Conservation (phyloP, 257 asterid species). For the Echium plantagineum region DNA sequence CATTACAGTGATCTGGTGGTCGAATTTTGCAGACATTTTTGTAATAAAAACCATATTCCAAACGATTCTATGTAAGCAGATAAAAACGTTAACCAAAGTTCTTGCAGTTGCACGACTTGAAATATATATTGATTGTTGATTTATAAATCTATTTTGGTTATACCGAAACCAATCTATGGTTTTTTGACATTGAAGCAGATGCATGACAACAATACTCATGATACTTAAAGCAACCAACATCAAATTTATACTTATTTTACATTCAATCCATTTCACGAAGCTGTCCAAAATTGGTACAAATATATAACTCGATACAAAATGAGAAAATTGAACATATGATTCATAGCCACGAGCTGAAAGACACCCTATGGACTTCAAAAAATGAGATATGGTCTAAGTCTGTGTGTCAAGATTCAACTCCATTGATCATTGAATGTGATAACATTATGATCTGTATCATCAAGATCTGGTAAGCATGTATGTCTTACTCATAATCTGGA, state of each 20-base stretch:
- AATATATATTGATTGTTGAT: too few species aligned
- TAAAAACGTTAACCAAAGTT: not conserved
- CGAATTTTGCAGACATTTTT: too few species aligned
- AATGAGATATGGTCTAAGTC: not conserved
- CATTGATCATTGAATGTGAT: too few species aligned
- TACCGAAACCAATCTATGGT: too few species aligned
- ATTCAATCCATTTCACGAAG: not conserved
- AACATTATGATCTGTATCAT: too few species aligned
- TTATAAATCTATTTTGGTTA: too few species aligned
- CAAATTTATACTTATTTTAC: not conserved
- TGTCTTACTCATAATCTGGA: constrained; percentile 30
- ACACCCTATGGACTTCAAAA: not conserved
- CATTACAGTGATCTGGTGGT: not conserved
- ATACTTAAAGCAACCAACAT: too few species aligned
- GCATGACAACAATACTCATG: not conserved
- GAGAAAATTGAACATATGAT: too few species aligned
- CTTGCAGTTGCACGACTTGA: too few species aligned
- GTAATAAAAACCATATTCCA: too few species aligned
- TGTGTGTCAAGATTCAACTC: not conserved
- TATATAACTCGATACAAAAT: not conserved
- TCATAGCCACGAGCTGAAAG: too few species aligned
- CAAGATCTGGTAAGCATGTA: not conserved
- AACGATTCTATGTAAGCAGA: not conserved
- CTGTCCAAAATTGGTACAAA: not conserved
- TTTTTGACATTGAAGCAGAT: too few species aligned